Evolutionary conservation across 495 filamentous ascomycete genomes (phyloP).

Genomic region (Diplogelasinospora grovesii): DNA sequence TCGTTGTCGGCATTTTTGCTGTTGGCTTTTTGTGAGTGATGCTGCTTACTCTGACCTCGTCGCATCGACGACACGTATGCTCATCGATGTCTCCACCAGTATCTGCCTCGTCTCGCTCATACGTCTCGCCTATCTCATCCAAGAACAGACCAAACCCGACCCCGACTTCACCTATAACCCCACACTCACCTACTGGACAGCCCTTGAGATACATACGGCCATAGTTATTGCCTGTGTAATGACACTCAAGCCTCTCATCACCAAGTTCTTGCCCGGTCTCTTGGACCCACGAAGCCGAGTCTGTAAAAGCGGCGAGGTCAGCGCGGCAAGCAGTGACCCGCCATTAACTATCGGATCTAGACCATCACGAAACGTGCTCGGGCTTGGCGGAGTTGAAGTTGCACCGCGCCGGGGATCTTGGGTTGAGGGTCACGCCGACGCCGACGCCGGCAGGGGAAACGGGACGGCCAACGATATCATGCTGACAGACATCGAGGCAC

Average conservation of each 20-base stretch:
- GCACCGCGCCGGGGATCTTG: slow-evolving; percentile 1
- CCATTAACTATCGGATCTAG: slow-evolving; percentile 19
- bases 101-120: slow-evolving; percentile 23
- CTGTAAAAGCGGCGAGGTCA: background rate
- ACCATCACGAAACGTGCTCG: slow-evolving; percentile 7
- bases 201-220: slow-evolving; percentile 20
- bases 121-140: slow-evolving; percentile 17
- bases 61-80: slow-evolving; percentile 3
- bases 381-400: too few species aligned
- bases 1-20: slow-evolving; percentile 28
- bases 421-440: slow-evolving; percentile 4
- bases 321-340: background rate
- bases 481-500: slow-evolving; percentile 3
- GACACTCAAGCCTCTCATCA: slow-evolving; percentile 23
- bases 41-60: too few species aligned
- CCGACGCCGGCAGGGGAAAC: too few species aligned
- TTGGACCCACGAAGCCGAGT: background rate
- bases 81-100: slow-evolving; percentile 6
- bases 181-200: slow-evolving; percentile 15
- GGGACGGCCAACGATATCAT: slow-evolving; percentile 3
- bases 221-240: slow-evolving; percentile 22
- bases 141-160: slow-evolving; percentile 4
- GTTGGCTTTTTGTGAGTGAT: slow-evolving; percentile 35
- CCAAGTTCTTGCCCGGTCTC: slow-evolving; percentile 13
- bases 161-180: slow-evolving; percentile 18